These are phyloP conservation scores for Kwoniella pini DNA, from an alignment of 768 basidiomycete species.

Conservation along the genomic window DNA sequence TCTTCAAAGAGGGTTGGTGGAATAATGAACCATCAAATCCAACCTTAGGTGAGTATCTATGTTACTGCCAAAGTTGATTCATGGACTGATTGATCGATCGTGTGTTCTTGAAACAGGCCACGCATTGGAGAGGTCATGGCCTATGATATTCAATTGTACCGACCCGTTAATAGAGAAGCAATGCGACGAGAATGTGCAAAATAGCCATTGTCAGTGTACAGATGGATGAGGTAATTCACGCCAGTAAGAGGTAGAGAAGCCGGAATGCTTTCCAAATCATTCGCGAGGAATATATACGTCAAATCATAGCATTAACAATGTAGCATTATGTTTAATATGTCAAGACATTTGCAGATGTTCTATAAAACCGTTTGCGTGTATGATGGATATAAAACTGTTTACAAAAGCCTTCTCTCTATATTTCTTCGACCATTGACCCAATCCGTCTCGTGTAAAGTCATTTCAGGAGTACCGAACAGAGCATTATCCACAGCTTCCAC, in stretches of 20 bases:
- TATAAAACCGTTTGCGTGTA: too few species aligned
- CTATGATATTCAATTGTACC: conserved; percentile 42
- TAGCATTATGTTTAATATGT: too few species aligned
- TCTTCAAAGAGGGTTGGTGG: conserved; percentile 48
- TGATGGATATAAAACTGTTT: neutral
- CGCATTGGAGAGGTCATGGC: conserved; percentile 49
- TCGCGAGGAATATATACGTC: too few species aligned
- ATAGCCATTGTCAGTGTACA: conserved; percentile 34
- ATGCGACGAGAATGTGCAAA: conserved; percentile 26
- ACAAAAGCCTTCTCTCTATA: conserved; percentile 34
- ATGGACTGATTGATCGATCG: neutral
- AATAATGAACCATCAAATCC: conserved; percentile 39
- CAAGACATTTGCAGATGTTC: too few species aligned
- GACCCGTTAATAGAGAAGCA: conserved; percentile 27
- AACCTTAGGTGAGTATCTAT: conserved; percentile 29
- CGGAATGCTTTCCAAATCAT: too few species aligned
- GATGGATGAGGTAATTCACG: conserved; percentile 20
- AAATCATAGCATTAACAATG: too few species aligned
- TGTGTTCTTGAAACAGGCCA: conserved; percentile 27
- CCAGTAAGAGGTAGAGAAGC: too few species aligned
- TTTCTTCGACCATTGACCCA: conserved; percentile 53
- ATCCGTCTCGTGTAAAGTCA: conserved; percentile 50
- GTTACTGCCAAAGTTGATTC: neutral
- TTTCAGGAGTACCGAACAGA: conserved; percentile 45
- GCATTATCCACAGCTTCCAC: conserved; percentile 55